These are phyloP conservation scores for Entelexis paramagnoliae DNA, from an alignment of 1,139 yeast species.

Conservation along the genomic window DNA sequence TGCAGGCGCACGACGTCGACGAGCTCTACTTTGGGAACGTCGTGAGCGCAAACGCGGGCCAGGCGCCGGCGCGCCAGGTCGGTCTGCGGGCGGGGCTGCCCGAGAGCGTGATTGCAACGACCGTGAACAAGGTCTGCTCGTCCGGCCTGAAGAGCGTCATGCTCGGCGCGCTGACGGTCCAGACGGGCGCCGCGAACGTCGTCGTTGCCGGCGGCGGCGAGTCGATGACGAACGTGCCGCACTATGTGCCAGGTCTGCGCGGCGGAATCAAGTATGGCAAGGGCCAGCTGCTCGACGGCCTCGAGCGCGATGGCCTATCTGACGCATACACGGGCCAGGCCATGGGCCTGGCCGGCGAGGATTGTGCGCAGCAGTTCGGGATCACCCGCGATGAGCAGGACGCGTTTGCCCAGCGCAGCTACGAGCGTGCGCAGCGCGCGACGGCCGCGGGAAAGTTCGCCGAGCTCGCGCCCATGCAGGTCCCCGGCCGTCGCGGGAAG, in stretches of 20 bases:
- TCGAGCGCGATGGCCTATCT: constrained; percentile 80
- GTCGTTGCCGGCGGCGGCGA: constrained; percentile 97
- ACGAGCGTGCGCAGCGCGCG: constrained; percentile 72
- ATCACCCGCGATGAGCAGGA: constrained; percentile 70
- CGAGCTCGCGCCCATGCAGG: constrained; percentile 78
- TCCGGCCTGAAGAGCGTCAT: constrained; percentile 89
- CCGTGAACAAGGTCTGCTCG: constrained; percentile 95
- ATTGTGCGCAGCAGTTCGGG: constrained; percentile 66
- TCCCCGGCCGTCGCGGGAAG: constrained; percentile 87
- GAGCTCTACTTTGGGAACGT: constrained; percentile 92
- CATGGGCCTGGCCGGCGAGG: constrained; percentile 96
- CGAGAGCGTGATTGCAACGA: constrained; percentile 68
- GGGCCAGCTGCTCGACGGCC: constrained; percentile 65
- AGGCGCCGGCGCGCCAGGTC: constrained; percentile 97
- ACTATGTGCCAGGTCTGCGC: constrained; percentile 79
- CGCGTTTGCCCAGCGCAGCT: constrained; percentile 73
- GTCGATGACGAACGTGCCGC: constrained; percentile 93
- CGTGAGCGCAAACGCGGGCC: constrained; percentile 85
- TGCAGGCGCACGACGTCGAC: constrained; percentile 65
- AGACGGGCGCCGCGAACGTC: constrained; percentile 80
- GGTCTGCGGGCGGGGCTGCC: constrained; percentile 82
- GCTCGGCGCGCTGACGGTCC: constrained; percentile 78
- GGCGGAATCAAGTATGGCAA: constrained; percentile 85
- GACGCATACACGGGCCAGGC: constrained; percentile 80
- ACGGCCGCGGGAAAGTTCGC: constrained; percentile 66